Evolutionary conservation across 2,329 filamentous ascomycete species (phyloP), one percentile per base, ranked within the genome.

Genomic region (Clathrospora elynae): DNA sequence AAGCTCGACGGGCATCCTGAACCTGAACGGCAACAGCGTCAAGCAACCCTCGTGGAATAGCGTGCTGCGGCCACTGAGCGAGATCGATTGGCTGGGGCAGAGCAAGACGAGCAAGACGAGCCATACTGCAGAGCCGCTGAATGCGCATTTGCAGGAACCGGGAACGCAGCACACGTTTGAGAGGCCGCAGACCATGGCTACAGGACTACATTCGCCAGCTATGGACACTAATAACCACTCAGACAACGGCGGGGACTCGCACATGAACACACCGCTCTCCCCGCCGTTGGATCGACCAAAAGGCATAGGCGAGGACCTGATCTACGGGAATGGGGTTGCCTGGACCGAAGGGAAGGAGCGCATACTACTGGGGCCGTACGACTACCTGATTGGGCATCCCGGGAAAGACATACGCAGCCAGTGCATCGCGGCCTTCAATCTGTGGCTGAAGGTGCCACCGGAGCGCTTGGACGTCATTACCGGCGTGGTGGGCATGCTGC

Each of bases 401-500:
- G 90, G 90, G 53, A 93, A 95, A 72, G 88, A 93, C 70, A 87
- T 95, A 64, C 84, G 90, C 54, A 80, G 85, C 31, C 85, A 88
- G 72, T 78, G 92, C 59, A 90, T 95, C 61, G 80, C 78, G 29
- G 86, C 88, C 29, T 95, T 95, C 76, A 90, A 95, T 65, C 78
- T 79, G 36, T 91, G 86, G 85, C 75, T 95, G 11, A 78, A 87
- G 42, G 88, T 95, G 13, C 88, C 89, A 0, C 67, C 78, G 6
- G 78, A 83, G 46, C 83, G 82, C 55, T 77, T 95, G 42, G 80
- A 81, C 28, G 77, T 90, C 47, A 92, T 95, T 61, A 91, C 86
- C 18, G 83, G 82, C 48, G 87, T 90, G 3, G 82, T 95, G 8
- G 86, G 85, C 57, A 92, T 92, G 87, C 78, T 95, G 32, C 89